Percentiles rank a stretch among this genome's conserved stretches.
phyloP scores from a whole-genome alignment of 2,329 filamentous ascomycete genomes.

The Clonostachys solani region DNA sequence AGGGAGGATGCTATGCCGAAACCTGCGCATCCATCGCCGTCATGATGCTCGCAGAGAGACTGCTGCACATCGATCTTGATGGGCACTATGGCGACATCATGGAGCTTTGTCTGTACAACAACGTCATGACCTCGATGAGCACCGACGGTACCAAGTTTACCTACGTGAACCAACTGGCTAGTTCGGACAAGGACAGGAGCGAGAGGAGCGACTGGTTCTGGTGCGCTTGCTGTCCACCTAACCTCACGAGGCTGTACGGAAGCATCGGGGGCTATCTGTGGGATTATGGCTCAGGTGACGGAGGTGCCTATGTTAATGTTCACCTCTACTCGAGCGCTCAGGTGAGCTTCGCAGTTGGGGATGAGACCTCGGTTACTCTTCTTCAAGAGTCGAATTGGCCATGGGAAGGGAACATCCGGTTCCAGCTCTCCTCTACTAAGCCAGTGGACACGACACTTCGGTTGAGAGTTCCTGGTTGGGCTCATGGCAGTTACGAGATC shows the following conservation, averaged over 20 bases:
- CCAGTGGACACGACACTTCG: conserved; percentile 29
- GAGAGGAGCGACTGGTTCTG: conserved; percentile 53
- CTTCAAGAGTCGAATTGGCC: conserved; percentile 52
- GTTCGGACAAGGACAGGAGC: conserved; percentile 42
- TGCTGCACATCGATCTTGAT: conserved; percentile 49
- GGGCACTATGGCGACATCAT: conserved; percentile 52
- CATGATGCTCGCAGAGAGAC: conserved; percentile 54
- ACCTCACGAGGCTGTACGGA: conserved; percentile 50
- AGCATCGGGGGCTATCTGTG: conserved; percentile 54
- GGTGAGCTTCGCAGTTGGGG: conserved; percentile 29
- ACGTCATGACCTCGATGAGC: conserved; percentile 53
- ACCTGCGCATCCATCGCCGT: conserved; percentile 57
- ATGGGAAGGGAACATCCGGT: conserved; percentile 46
- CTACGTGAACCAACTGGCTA: conserved; percentile 58
- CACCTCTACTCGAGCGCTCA: conserved; percentile 51
- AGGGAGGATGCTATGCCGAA: conserved; percentile 59
- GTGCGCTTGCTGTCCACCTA: conserved; percentile 57
- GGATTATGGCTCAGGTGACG: conserved; percentile 25
- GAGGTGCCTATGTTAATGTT: conserved; percentile 38
- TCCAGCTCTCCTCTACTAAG: conserved; percentile 26
- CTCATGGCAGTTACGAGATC: conserved; percentile 22
- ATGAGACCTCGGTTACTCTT: conserved; percentile 26
- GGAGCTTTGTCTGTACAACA: conserved; percentile 58
- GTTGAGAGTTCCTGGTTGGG: conserved; percentile 52
- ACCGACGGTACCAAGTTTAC: conserved; percentile 53